Base-by-base conservation (phyloP, 2,329 filamentous ascomycete genomes). In the Lecanicillium sp. region DNA sequence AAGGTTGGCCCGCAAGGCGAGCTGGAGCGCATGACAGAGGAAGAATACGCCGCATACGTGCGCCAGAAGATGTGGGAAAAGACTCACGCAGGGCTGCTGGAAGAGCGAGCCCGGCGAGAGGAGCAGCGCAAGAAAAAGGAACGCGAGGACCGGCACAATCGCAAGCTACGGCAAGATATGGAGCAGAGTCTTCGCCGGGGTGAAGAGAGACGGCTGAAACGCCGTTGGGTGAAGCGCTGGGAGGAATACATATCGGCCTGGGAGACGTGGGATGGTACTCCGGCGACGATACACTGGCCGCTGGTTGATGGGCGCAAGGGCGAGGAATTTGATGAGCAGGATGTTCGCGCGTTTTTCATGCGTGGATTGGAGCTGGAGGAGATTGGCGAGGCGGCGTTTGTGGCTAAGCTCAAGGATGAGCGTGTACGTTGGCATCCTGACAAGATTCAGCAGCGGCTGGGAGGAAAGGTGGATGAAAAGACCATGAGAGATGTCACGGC, bases 351-450 rank as follows among this genome's bases (percentile, higher is more conserved):
- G 9, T 95, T 95, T 53, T 79, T 92, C 51, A 65, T 75, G 14
- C 52, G 58, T 14, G 68, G 69, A 0, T 53, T 75, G 16, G 60
- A 48, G 28, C 41, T 66, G 16, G 60, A 63, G 19, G 60, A 64
- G 3, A 50, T 67, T 3, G 68, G 68, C 15, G 65, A 69, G 49
- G 60, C 53, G 42, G 62, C 63, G 9, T 68, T 70, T 36, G 55
- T 68, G 15, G 60, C 65, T 7, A 64, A 59, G 42, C 67, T 96
- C 37, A 95, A 94, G 60, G 67, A 78, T 5, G 92, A 98, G 65
- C 78, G 92, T 37, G 80, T 96, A 14, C 73, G 88, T 13, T 98
- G 92, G 92, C 92, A 98, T 65, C 92, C 92, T 4, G 92, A 98
- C 63, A 98, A 96, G 68, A 84, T 96, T 40, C 87, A 95, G 66